Evolutionary conservation across 305 asterid genomes (phyloP).

Genomic region (Solanum hybrid): DNA sequence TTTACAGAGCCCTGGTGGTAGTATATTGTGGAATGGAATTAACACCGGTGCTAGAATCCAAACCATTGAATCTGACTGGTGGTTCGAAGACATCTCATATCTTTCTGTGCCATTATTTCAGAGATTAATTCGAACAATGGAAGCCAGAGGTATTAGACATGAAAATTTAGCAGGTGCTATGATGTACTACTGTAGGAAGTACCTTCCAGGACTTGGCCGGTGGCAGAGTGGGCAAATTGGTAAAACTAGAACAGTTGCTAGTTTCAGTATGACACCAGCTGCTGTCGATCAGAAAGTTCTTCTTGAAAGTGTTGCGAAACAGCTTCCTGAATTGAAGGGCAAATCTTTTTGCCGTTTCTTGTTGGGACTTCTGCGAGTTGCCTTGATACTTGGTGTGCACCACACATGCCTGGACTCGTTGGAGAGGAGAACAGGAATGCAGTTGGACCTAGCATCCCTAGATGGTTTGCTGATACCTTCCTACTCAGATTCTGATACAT

Average conservation of each 20-base stretch:
- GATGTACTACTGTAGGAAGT: slow-evolving; percentile 74
- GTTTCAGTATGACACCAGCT: slow-evolving; percentile 84
- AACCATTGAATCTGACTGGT: slow-evolving; percentile 78
- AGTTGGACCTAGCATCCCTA: slow-evolving; percentile 74
- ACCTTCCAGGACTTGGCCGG: slow-evolving; percentile 87
- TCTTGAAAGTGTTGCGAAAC: slow-evolving; percentile 50
- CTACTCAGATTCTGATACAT: slow-evolving; percentile 80
- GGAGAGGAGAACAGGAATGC: slow-evolving; percentile 76
- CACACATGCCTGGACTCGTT: slow-evolving; percentile 46
- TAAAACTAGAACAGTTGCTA: slow-evolving; percentile 52
- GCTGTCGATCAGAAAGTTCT: slow-evolving; percentile 65
- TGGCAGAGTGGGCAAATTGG: slow-evolving; percentile 74
- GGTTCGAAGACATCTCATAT: slow-evolving; percentile 88
- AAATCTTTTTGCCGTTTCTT: slow-evolving; percentile 78
- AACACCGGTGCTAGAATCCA: slow-evolving; percentile 85
- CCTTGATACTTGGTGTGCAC: slow-evolving; percentile 69
- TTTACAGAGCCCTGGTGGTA: slow-evolving; percentile 92
- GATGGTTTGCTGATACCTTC: slow-evolving; percentile 78
- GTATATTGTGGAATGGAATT: slow-evolving; percentile 94
- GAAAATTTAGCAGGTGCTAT: slow-evolving; percentile 67
- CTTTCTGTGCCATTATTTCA: slow-evolving; percentile 63
- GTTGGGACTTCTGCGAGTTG: slow-evolving; percentile 76
- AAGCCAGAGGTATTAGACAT: slow-evolving; percentile 60
- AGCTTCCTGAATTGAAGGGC: slow-evolving; percentile 74
- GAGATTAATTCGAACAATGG: slow-evolving; percentile 61